A percentile compares a stretch with the other conserved stretches of the same genome.
Conservation (phyloP, 75 land plant genomes). For the Chamaecyparis obtusa region DNA sequence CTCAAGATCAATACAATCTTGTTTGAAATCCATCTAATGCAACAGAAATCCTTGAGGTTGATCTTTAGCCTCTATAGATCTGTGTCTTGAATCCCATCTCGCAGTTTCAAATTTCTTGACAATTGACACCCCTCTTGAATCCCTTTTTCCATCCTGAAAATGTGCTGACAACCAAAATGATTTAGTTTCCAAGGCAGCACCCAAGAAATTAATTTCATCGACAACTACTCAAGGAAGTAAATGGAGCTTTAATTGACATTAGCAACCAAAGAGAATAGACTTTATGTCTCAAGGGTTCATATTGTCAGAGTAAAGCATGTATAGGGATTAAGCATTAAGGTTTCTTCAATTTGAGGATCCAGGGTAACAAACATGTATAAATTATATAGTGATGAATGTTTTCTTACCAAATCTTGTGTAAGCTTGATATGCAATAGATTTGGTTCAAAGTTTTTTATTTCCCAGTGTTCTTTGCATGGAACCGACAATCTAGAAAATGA, state of each 20-base stretch:
- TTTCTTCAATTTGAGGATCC: background rate
- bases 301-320: background rate
- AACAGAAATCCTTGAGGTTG: background rate
- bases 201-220: background rate
- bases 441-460: background rate
- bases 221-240: background rate
- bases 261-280: background rate
- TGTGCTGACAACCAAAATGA: no score
- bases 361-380: background rate
- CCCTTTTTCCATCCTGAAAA: background rate
- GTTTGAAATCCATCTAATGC: background rate
- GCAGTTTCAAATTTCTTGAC: background rate
- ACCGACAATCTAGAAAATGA: background rate
- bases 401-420: background rate
- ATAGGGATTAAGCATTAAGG: no score
- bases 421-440: background rate
- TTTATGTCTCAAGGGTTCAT: background rate
- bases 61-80: background rate
- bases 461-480: background rate
- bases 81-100: background rate
- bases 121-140: no score
- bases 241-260: background rate
- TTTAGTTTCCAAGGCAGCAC: background rate
- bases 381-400: no score
- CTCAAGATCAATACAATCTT: background rate